These are phyloP conservation scores for Penicillium steckii DNA, from an alignment of 495 filamentous ascomycete species.

Conservation along the genomic window DNA sequence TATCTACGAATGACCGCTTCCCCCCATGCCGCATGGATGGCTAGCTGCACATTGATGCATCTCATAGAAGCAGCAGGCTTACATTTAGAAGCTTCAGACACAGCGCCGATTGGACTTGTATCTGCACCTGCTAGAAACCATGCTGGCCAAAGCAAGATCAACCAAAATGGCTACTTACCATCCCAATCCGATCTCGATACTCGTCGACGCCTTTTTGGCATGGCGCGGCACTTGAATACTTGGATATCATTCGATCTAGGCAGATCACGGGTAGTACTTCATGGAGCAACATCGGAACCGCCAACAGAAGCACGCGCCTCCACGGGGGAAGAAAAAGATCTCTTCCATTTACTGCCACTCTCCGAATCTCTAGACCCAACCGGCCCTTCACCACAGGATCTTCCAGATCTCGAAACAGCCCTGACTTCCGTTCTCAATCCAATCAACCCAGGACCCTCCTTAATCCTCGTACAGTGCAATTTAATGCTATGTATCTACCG, in stretches of 20 bases:
- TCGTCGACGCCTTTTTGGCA: conserved; percentile 46
- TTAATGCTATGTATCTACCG: conserved; percentile 53
- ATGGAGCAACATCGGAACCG: conserved; percentile 36
- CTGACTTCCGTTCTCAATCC: conserved; percentile 37
- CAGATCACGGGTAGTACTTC: conserved; percentile 46
- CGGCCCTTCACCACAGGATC: conserved; percentile 27
- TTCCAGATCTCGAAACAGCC: conserved; percentile 36
- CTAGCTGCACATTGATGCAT: conserved; percentile 54
- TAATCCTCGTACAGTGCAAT: conserved; percentile 50
- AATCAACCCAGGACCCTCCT: conserved; percentile 33
- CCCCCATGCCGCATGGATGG: conserved; percentile 55
- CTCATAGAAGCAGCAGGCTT: conserved; percentile 53
- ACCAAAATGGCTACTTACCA: not conserved
- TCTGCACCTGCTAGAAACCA: conserved; percentile 12
- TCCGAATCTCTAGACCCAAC: conserved; percentile 47
- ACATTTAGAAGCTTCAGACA: conserved; percentile 40
- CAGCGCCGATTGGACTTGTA: conserved; percentile 13
- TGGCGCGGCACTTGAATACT: conserved; percentile 50
- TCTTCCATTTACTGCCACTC: conserved; percentile 44
- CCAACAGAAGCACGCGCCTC: conserved; percentile 12
- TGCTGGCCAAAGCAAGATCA: conserved; percentile 3
- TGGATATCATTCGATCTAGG: conserved; percentile 56
- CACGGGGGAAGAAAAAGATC: conserved; percentile 17
- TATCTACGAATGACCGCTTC: conserved; percentile 53
- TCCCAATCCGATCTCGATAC: conserved; percentile 32